Conservation (phyloP, 23 red algal genomes). For the Gracilaria caudata region DNA sequence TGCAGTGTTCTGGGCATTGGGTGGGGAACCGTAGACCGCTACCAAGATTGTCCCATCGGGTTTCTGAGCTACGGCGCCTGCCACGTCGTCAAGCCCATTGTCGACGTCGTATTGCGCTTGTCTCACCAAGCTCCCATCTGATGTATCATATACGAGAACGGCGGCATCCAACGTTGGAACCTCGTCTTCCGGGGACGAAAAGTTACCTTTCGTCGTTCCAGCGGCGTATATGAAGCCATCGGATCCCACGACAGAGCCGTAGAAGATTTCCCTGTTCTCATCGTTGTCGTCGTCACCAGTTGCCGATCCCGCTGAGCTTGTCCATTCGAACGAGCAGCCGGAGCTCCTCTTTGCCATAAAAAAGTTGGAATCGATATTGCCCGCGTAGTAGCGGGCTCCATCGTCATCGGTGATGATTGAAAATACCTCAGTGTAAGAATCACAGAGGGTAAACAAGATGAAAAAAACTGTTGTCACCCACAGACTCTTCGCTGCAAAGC, state of each 20-base stretch:
- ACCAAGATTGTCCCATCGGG: constrained; percentile 39
- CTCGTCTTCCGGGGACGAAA: constrained; percentile 39
- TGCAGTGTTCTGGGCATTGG: constrained; percentile 36
- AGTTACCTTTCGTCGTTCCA: constrained; percentile 58
- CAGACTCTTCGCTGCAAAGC: not conserved
- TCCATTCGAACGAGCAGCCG: constrained; percentile 35
- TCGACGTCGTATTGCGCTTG: constrained; percentile 50
- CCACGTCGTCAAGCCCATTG: constrained; percentile 50
- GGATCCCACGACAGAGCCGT: constrained; percentile 7
- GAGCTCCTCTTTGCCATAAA: constrained; percentile 38
- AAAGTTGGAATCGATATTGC: constrained; percentile 61
- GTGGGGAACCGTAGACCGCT: constrained; percentile 44
- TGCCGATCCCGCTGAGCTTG: constrained; percentile 52
- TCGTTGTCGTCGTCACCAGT: constrained; percentile 50
- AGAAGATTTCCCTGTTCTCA: constrained; percentile 50
- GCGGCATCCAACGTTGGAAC: constrained; percentile 54
- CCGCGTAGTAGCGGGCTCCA: constrained; percentile 35
- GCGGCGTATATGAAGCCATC: constrained; percentile 49
- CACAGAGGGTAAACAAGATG: not conserved
- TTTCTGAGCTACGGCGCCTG: constrained; percentile 33
- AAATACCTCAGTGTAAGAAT: constrained; percentile 60
- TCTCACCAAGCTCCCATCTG: constrained; percentile 21
- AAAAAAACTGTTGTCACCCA: not conserved
- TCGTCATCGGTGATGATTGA: constrained; percentile 27
- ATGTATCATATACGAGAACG: constrained; percentile 46